Evolutionary conservation across 2,329 filamentous ascomycete species (phyloP), one percentile per base, ranked within the genome.

Genomic region (Phaeosphaeriaceae sp.): DNA sequence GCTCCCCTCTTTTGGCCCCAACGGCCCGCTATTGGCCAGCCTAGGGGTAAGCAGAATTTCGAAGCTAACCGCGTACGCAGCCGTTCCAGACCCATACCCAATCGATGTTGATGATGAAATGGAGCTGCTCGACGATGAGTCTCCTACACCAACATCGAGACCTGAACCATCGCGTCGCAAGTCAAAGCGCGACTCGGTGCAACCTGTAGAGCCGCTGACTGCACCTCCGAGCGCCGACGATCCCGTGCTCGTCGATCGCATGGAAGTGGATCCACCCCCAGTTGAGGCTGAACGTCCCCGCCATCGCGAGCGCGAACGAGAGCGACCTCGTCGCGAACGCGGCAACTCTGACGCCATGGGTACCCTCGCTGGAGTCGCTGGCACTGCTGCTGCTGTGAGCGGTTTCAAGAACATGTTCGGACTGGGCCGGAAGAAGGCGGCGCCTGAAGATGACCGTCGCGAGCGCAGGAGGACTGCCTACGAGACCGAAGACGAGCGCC

Each of bases 271-370:
- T 33, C 73, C 72, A 49, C 79, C 81, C 20, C 84, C 84, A 62
- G 81, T 84, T 50, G 76, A 80, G 51, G 62, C 66, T 65, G 68
- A 71, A 57, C 62, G 67, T 46, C 79, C 81, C 50, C 78, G 78
- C 60, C 82, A 85, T 54, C 53, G 53, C 53, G 53, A 72, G 55
- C 70, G 63, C 53, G 61, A 66, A 48, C 71, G 63, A 80, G 68
- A 71, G 50, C 63, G 67, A 57, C 66, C 68, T 20, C 68, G 68
- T 57, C 84, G 52, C 77, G 84, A 36, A 68, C 88, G 48, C 87
- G 85, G 87, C 40, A 86, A 84, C 63, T 89, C 89, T 3, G 85
- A 80, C 53, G 82, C 87, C 2, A 89, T 86, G 72, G 90, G 88
- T 70, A 69, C 71, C 19, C 61, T 73, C 58, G 70, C 67, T 48